Conservation (phyloP, 2,329 filamentous ascomycete species). For the Parastagonospora avenae region DNA sequence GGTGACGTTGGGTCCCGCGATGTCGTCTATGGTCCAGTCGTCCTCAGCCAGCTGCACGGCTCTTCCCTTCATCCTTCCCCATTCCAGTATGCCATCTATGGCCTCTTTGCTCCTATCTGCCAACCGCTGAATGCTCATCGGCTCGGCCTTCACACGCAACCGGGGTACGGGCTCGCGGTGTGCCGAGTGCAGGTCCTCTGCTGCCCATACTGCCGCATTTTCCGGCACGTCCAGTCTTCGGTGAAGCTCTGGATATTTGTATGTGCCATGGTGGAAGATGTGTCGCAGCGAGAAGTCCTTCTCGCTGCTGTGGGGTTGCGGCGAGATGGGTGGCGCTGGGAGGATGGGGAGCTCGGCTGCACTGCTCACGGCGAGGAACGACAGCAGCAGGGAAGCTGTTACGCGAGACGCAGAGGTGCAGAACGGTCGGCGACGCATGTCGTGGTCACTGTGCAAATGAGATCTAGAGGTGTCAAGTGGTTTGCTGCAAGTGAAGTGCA, state of each 20-base stretch:
- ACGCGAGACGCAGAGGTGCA: constrained; percentile 65
- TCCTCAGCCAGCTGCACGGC: constrained; percentile 71
- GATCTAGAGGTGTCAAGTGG: too few species aligned
- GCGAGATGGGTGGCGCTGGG: constrained; percentile 26
- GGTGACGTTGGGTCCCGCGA: constrained; percentile 79
- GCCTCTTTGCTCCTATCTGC: constrained; percentile 75
- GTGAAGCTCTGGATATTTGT: constrained; percentile 77
- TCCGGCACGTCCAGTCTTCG: constrained; percentile 73
- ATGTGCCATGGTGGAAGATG: constrained; percentile 88
- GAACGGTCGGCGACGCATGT: constrained; percentile 34
- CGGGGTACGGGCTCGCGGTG: constrained; percentile 50
- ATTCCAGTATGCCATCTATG: constrained; percentile 78
- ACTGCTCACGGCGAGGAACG: constrained; percentile 66
- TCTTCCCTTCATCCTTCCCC: constrained; percentile 71
- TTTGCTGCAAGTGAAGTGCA: too few species aligned
- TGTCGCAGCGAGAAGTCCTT: constrained; percentile 68
- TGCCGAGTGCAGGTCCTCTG: constrained; percentile 59
- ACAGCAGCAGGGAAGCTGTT: constrained; percentile 67
- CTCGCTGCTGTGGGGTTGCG: constrained; percentile 23
- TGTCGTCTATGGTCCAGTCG: constrained; percentile 82
- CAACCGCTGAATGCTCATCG: constrained; percentile 77
- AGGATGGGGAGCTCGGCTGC: constrained; percentile 41
- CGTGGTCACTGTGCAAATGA: background rate
- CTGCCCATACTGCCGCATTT: constrained; percentile 66
- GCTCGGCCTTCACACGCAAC: constrained; percentile 63